phyloP scores from a whole-genome alignment of 257 asterid genomes.

The Jacaranda mimosifolia region DNA sequence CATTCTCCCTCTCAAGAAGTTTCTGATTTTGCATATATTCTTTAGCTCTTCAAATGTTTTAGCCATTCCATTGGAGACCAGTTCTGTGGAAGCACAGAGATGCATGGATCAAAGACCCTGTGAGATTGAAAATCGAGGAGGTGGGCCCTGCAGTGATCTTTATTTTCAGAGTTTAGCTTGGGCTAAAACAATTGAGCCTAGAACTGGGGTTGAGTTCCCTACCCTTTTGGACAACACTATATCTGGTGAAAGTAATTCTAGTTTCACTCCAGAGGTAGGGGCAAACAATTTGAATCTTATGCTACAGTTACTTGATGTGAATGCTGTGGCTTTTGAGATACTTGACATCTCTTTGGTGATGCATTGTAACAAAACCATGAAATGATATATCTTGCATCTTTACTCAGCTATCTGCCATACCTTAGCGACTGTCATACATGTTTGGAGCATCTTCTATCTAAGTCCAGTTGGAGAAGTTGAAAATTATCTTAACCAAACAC shows the following conservation, averaged over 20 bases:
- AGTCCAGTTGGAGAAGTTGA: too few species aligned
- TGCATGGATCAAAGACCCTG: conserved; percentile 61
- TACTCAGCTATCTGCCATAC: too few species aligned
- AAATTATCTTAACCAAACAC: too few species aligned
- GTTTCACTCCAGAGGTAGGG: conserved; percentile 79
- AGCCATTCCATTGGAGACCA: conserved; percentile 59
- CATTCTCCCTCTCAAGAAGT: conserved; percentile 14
- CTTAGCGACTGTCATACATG: too few species aligned
- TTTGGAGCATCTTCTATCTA: too few species aligned
- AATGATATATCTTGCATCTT: not conserved
- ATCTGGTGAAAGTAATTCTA: conserved; percentile 57
- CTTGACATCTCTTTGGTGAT: not conserved
- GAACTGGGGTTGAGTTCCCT: conserved; percentile 96
- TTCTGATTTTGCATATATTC: conserved; percentile 26
- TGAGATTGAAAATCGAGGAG: conserved; percentile 68
- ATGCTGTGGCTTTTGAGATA: not conserved
- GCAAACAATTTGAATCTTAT: not conserved
- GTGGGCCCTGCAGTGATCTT: conserved; percentile 56
- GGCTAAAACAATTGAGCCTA: conserved; percentile 77
- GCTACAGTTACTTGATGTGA: not conserved
- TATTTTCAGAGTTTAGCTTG: conserved; percentile 62
- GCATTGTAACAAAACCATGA: not conserved
- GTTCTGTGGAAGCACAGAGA: conserved; percentile 59
- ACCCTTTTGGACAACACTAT: conserved; percentile 65
- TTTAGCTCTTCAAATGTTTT: conserved; percentile 67